Base-by-base conservation (phyloP, 1,139 yeast species). In the Arxiozyma heterogenica region DNA sequence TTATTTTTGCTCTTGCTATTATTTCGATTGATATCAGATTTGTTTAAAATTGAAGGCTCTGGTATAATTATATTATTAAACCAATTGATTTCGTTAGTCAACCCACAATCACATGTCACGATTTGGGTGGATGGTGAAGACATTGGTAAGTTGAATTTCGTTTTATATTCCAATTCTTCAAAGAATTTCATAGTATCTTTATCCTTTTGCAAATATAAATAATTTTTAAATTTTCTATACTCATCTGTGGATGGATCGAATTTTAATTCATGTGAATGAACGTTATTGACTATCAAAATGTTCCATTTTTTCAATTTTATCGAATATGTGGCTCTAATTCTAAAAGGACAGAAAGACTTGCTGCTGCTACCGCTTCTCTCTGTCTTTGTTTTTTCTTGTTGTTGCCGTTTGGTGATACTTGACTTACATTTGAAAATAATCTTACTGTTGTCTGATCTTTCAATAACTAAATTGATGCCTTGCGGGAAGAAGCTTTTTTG, bases 381-480 rank as follows among this genome's bases (percentile, higher is more conserved):
- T 11, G 38, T 51, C 11, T 15, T 52, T 55, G 56, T 61, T 59
- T 17, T 27, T 12, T 41, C 42, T 21, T 60, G 65, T 56, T 64
- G 64, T 60, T 61, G 66, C 57, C 58, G 64, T 58, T 64, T 74
- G 27, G 23, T 51, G n/a, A 27, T 30, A 23, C 22, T 41, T 25
- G 47, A 22, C 64, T 82, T 83, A 65, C 91, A 84, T 62, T 82
- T 81, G 71, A 84, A 84, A 20, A 84, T 83, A 43, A 84, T 82
- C 66, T 84, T 84, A 50, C 79, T 72, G 46, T 78, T 77, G 65
- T 84, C 91, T 1, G 86, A 82, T 53, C 91, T 71, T 66, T 83
- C 89, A 55, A 84, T 84, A 7, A 83, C 90, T 15, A 84, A 72
- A 53, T 75, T 74, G 44, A 84, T 79, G 1, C 87, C 86, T 55